phyloP scores from a whole-genome alignment of 208 protist genomes.

The Leishmania guyanensis region DNA sequence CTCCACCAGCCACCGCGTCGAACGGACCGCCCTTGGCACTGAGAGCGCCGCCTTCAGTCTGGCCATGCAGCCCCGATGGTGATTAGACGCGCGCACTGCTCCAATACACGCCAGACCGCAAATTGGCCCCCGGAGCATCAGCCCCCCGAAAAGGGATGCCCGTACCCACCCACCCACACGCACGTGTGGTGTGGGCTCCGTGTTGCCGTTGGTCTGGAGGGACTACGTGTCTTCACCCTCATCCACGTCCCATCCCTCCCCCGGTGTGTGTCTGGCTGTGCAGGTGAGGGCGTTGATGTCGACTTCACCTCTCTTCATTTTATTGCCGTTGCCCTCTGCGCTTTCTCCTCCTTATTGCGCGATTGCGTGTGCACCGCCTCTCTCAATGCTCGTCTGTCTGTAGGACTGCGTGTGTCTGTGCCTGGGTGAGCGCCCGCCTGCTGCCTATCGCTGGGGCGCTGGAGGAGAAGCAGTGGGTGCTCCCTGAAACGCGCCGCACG shows the following conservation, averaged over 20 bases:
- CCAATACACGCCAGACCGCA: neutral
- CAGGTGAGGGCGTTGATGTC: neutral
- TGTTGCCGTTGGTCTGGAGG: neutral
- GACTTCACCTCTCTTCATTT: neutral
- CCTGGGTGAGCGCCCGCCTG: neutral
- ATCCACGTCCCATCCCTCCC: slow-evolving; percentile 5
- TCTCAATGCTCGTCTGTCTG: neutral
- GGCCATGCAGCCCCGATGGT: neutral
- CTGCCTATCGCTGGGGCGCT: neutral
- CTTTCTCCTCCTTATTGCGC: slow-evolving; percentile 21
- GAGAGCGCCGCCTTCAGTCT: neutral
- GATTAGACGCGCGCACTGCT: neutral
- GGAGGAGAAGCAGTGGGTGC: neutral
- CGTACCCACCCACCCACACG: neutral
- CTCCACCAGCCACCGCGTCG: neutral
- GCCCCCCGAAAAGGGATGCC: neutral
- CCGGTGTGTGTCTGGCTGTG: neutral
- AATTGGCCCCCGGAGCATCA: neutral
- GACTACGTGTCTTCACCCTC: neutral
- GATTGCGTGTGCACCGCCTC: neutral
- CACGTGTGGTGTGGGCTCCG: neutral
- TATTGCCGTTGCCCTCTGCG: neutral
- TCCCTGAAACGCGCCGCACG: neutral
- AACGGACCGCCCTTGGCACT: neutral
- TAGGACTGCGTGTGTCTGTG: neutral